Evolutionary conservation across 2,329 filamentous ascomycete species (phyloP).

Genomic region (Amauroascus verrucosus): DNA sequence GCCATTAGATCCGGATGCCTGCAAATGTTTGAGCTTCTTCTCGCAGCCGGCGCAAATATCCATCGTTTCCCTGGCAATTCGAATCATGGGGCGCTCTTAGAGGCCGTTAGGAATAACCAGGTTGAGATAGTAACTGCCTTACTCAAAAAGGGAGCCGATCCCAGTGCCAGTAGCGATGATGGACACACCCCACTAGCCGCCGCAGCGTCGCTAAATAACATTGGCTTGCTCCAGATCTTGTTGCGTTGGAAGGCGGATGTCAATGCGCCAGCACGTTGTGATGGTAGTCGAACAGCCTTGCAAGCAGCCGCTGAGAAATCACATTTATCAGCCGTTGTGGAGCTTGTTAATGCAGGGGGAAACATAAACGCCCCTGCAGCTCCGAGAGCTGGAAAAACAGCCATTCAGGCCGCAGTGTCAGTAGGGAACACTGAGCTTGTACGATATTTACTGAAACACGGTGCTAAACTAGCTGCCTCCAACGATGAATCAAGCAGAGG

Average conservation of each 20-base stretch:
- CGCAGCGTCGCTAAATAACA: conserved; percentile 12
- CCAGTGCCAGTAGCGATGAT: neutral
- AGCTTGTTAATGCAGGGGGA: neutral
- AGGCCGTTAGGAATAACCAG: neutral
- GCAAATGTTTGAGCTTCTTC: conserved; percentile 11
- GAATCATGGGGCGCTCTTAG: neutral
- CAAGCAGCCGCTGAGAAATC: conserved; percentile 24
- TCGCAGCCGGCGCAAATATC: neutral
- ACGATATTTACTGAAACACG: conserved; percentile 12
- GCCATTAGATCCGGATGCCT: conserved; percentile 1
- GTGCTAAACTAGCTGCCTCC: neutral
- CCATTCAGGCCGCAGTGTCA: conserved; percentile 13
- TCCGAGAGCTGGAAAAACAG: neutral
- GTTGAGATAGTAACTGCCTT: neutral
- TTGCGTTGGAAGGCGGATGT: conserved; percentile 13
- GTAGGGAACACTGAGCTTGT: conserved; percentile 10
- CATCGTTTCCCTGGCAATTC: too few species aligned
- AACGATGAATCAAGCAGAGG: neutral
- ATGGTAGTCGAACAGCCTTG: conserved; percentile 24
- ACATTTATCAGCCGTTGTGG: neutral
- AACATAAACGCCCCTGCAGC: conserved; percentile 1
- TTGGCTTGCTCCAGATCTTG: conserved; percentile 15
- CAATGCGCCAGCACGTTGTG: conserved; percentile 11
- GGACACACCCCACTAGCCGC: conserved; percentile 14
- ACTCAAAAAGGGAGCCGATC: conserved; percentile 4